Evolutionary conservation across 371 early-diverging fungal genomes (phyloP), one percentile per base, ranked within the genome.

Genomic region (Actinomortierella wolfii): DNA sequence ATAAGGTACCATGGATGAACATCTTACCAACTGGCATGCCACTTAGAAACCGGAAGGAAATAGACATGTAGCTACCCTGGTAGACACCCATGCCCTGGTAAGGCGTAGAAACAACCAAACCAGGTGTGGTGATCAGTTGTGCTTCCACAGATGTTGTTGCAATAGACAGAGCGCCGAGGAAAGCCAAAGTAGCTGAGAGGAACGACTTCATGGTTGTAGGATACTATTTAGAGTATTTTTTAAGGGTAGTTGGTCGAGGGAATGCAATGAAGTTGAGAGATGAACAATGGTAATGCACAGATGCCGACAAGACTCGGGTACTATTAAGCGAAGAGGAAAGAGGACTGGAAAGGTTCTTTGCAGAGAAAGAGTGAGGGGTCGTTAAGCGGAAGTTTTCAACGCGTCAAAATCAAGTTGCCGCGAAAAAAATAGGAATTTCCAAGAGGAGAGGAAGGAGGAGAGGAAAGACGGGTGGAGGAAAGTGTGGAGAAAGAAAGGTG

Each of bases 21-120:
- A n/a, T 17, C 4, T 53, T 61, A 71, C 71, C 49, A 34, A 71
- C 61, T 15, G 55, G 47, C 17, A 20, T 57, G 18, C 34, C 24
- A 45, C 40, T 50, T 2, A 0, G 8, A 21, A 71, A 23, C 28
- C 47, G 51, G 53, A 51, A 47, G 18, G 56, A 50, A 29, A 71
- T 65, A 52, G 71, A 54, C 26, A 71, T 26, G 45, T 41, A 56
- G 15, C 61, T 44, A 34, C 55, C 41, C 47, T 65, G 58, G 17
- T 21, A n/a, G 26, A 71, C 44, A 11, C 54, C 24, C 66, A 71
- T 58, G 47, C 55, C 58, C 14, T 56, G 41, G 28, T 40, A 65
- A 24, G 54, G 49, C 8, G 64, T 44, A n/a, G 21, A 20, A 28
- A 71, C 59, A 18, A 25, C 5, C 42, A 71, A 40, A n/a, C 66